Evolutionary conservation across 768 basidiomycete species (phyloP).

Genomic region (Pisolithus marmoratus): DNA sequence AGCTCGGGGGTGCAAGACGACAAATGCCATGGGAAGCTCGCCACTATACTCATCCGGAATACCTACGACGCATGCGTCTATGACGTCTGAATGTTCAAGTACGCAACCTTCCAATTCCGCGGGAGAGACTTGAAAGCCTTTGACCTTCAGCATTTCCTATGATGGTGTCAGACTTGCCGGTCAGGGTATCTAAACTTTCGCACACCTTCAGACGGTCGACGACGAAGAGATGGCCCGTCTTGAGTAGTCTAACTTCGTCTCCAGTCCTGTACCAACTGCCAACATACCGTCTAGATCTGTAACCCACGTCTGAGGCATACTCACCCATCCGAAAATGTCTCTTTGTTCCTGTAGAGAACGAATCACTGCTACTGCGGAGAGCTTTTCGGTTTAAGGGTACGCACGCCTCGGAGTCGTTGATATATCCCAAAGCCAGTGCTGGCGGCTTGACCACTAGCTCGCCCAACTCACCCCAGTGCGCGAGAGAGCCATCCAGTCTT

Average conservation of each 20-base stretch:
- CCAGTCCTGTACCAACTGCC: conserved; percentile 64
- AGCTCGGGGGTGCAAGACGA: conserved; percentile 45
- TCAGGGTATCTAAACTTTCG: not conserved
- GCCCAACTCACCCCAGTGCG: conserved; percentile 50
- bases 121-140: conserved; percentile 70
- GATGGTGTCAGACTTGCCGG: not conserved
- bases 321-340: conserved; percentile 65
- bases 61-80: conserved; percentile 59
- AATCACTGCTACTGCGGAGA: not conserved
- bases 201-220: not conserved
- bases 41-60: conserved; percentile 66
- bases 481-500: conserved; percentile 52
- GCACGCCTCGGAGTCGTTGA: conserved; percentile 57
- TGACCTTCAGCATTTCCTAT: conserved; percentile 58
- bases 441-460: conserved; percentile 48
- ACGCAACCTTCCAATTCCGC: conserved; percentile 67
- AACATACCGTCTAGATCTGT: not conserved
- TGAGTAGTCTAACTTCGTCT: conserved; percentile 53
- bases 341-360: conserved; percentile 44
- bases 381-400: conserved; percentile 15
- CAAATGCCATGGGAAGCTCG: conserved; percentile 66
- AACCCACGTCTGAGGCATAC: conserved; percentile 4
- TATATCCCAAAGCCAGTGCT: conserved; percentile 38
- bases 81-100: conserved; percentile 54
- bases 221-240: conserved; percentile 41